Evolutionary conservation across 164 flowering plant species (phyloP).

Genomic region (Magnolia changhungtana): DNA sequence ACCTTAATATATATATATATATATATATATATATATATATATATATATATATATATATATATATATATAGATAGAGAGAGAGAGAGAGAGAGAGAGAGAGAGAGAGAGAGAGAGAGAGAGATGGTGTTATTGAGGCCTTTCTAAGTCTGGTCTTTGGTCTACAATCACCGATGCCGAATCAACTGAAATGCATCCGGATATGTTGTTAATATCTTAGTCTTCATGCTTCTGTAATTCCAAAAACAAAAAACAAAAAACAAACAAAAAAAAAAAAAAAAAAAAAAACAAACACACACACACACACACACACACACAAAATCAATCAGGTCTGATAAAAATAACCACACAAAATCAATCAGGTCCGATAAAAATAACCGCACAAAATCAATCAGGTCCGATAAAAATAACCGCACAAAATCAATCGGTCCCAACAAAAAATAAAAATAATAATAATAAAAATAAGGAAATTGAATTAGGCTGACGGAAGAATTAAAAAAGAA

Average conservation of each 20-base stretch:
- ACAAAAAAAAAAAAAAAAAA: too few relatives aligned
- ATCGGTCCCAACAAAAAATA: neutral
- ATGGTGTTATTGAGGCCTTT: constrained; percentile 35
- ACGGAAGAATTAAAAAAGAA: too few relatives aligned
- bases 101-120: neutral
- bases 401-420: neutral
- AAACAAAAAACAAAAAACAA: too few relatives aligned
- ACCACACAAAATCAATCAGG: neutral
- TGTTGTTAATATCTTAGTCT: constrained; percentile 55
- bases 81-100: too few relatives aligned
- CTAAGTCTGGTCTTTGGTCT: constrained; percentile 82
- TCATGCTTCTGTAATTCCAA: constrained; percentile 56
- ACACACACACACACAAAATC: too few relatives aligned
- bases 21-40: too few relatives aligned
- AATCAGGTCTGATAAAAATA: neutral
- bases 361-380: neutral
- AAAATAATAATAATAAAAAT: neutral
- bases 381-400: neutral
- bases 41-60: too few relatives aligned
- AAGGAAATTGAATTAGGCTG: neutral
- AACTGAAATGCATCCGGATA: constrained; percentile 92
- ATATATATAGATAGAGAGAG: too few relatives aligned
- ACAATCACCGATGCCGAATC: constrained; percentile 40
- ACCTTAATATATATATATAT: neutral
- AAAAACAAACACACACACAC: too few relatives aligned